These are phyloP conservation scores for Cladosporium sp. DNA, from an alignment of 2,329 filamentous ascomycete species.

Conservation along the genomic window DNA sequence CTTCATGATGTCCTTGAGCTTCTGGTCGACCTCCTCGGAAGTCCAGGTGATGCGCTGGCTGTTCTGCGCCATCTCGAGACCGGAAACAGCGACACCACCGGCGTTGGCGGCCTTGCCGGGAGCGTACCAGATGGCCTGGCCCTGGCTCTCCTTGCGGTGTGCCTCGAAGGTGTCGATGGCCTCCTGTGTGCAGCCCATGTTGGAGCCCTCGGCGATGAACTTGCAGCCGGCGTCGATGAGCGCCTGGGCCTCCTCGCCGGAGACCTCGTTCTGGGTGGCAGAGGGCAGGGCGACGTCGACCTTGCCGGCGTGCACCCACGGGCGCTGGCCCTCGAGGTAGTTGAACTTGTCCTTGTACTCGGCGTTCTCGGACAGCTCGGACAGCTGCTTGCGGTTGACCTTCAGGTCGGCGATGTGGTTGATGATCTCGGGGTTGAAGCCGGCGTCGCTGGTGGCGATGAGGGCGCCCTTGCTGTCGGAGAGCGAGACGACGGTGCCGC, in stretches of 20 bases:
- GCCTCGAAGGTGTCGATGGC: constrained; percentile 93
- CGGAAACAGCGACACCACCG: constrained; percentile 94
- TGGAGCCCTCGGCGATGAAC: constrained; percentile 94
- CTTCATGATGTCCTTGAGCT: constrained; percentile 95
- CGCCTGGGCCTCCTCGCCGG: constrained; percentile 81
- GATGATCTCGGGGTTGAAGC: constrained; percentile 79
- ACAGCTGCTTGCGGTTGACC: constrained; percentile 80
- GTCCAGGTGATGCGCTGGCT: constrained; percentile 84
- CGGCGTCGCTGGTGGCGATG: constrained; percentile 68
- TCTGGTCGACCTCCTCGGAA: constrained; percentile 82
- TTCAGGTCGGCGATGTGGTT: constrained; percentile 80
- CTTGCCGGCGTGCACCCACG: constrained; percentile 86
- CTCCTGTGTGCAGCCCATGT: constrained; percentile 98
- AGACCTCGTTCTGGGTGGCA: constrained; percentile 98
- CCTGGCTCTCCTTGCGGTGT: constrained; percentile 68
- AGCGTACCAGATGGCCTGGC: constrained; percentile 85
- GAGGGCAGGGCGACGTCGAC: constrained; percentile 91
- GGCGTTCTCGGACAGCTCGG: constrained; percentile 63
- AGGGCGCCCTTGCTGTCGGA: constrained; percentile 89
- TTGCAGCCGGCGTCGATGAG: constrained; percentile 75
- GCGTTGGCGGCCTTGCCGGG: constrained; percentile 97
- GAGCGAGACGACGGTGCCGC: constrained; percentile 86
- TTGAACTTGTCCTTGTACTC: constrained; percentile 68
- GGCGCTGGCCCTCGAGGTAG: constrained; percentile 84
- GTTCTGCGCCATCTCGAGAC: constrained; percentile 99